Conservation (phyloP, 176 grass and related monocot species). For the Oryza australiensis region DNA sequence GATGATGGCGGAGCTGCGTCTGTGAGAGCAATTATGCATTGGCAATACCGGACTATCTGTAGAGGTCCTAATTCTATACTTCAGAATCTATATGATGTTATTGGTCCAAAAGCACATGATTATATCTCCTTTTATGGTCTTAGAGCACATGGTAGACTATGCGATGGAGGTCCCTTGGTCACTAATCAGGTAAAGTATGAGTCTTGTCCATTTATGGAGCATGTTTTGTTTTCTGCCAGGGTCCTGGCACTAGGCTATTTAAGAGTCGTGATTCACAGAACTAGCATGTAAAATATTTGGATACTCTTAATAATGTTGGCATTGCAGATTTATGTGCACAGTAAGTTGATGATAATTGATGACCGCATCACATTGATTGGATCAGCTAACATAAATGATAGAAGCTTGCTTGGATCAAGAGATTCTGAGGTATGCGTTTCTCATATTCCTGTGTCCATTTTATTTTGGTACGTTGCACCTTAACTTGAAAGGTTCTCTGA, state of each 20-base stretch:
- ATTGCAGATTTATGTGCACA: constrained; percentile 92
- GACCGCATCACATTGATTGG: constrained; percentile 92
- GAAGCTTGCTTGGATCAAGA: constrained; percentile 97
- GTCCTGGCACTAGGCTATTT: constrained; percentile 9
- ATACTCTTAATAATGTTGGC: constrained; percentile 16
- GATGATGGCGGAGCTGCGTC: constrained; percentile 97
- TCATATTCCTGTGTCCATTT: constrained; percentile 4
- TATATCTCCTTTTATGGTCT: constrained; percentile 98
- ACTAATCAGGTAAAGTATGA: constrained; percentile 78
- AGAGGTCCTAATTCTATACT: constrained; percentile 94
- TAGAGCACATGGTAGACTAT: constrained; percentile 80
- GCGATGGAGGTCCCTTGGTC: constrained; percentile 72
- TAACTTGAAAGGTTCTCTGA: neutral
- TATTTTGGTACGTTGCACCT: constrained; percentile 5
- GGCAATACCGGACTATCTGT: constrained; percentile 97
- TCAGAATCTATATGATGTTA: constrained; percentile 79
- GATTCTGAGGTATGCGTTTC: constrained; percentile 87
- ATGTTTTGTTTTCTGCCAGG: constrained; percentile 1
- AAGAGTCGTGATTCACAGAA: neutral
- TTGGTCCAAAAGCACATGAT: constrained; percentile 90
- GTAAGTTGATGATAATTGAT: constrained; percentile 99
- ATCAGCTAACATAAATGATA: constrained; percentile 98
- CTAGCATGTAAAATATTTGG: constrained; percentile 15
- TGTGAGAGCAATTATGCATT: constrained; percentile 98
- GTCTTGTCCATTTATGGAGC: constrained; percentile 9